phyloP scores from a whole-genome alignment of 2,329 filamentous ascomycete species.

The Pseudogymnoascus sp. region DNA sequence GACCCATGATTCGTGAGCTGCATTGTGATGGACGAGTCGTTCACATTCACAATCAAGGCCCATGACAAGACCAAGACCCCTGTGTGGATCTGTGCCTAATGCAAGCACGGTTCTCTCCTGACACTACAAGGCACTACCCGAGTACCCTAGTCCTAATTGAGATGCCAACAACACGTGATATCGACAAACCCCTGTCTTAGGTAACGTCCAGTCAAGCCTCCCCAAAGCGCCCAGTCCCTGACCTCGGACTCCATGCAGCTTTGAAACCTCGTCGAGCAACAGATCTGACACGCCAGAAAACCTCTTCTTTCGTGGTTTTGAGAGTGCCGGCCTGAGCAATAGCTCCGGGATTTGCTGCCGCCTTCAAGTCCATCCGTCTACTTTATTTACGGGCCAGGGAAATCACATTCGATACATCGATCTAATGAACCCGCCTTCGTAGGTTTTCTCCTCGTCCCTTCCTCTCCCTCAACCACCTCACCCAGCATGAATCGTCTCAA shows the following conservation, averaged over 20 bases:
- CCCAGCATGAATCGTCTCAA: background rate
- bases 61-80: background rate
- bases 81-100: constrained; percentile 4
- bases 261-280: constrained; percentile 3
- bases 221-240: background rate
- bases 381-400: background rate
- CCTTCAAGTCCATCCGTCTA: background rate
- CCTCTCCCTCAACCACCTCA: background rate
- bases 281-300: background rate
- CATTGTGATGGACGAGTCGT: background rate
- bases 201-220: background rate
- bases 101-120: background rate
- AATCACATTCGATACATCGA: background rate
- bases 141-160: background rate
- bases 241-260: background rate
- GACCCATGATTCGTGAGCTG: background rate
- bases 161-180: background rate
- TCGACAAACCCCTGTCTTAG: background rate
- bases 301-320: background rate
- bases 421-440: background rate
- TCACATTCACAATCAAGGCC: background rate
- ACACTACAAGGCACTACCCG: background rate
- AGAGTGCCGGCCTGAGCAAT: background rate
- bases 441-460: background rate
- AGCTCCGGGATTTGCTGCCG: background rate